Base-by-base conservation (phyloP, 257 asterid genomes). In the Fraxinus americana region DNA sequence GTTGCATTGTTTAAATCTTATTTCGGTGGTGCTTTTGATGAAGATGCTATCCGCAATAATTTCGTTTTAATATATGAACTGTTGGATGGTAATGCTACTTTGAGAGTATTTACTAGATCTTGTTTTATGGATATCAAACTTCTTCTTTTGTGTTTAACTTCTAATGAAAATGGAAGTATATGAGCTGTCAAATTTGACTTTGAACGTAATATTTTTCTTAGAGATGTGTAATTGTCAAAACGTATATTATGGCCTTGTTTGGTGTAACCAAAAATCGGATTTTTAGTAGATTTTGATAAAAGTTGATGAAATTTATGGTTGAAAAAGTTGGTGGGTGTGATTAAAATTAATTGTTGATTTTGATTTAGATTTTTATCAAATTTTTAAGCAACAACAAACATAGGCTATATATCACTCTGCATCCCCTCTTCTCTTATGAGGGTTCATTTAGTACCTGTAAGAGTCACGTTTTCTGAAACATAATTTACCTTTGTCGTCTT, bases 21-120 rank as follows among this genome's bases (percentile, higher is more conserved):
- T 83, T 96, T 96, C 66, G 98, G 99, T 36, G 98, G 99, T 69
- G 94, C 99, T 77, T 96, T 96, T 74, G 99, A 96, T 84, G 99
- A 96, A 86, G 99, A 93, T 86, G 98, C 99, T 52, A 96, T 96
- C 70, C 99, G 99, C 85, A 96, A 96, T 80, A 96, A 96, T 78
- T 96, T 96, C 68, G 99, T 96, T 73, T 83, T 96, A 80, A 96
- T 96, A 65, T 96, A 96, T 77, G 99, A 96, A 82, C 93, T 96
- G 32, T 84, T 96, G 87, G 99, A 96, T 86, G 99, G 99, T 96
- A 90, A 90, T 74, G 93, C 67, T 77, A 59, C 52, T 52, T 82
- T 59, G 73, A 78, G 38, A 76, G 13, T 39, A 17, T 70, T 61
- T 54, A 10, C 23, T 57, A 66, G 32, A 74, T 65, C 23, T 77